Base-by-base conservation (phyloP, 345 rosid species). In the Ceriops tagal region DNA sequence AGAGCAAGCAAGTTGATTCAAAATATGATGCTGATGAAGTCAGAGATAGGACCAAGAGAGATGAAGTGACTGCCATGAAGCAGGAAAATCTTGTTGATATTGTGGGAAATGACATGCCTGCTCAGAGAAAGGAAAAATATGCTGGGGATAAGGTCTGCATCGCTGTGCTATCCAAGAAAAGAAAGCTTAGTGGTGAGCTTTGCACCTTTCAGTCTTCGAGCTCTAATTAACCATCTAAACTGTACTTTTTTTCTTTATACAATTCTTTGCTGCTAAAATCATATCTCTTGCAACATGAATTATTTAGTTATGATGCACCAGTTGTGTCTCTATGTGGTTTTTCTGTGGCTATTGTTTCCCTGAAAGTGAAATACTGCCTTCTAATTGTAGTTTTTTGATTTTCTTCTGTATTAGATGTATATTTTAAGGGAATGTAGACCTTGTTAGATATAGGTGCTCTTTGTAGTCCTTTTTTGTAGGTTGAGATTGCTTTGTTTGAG, bases 101-200 rank as follows among this genome's bases (percentile, higher is more conserved):
- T 75, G 77, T 74, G 26, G 87, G 89, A 61, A 85, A 81, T 63
- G 78, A 70, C 74, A 43, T 66, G 22, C 71, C 81, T 79, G 73
- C 58, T 19, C 83, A 79, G 53, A 79, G 79, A 60, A 80, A 78
- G 75, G 81, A 64, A 61, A 60, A 71, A 56, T 52, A 15, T 72
- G 79, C 53, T 71, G 92, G 83, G 68, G 79, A 65, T 62, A 77
- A 78, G 71, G 76, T 68, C 70, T 71, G 20, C 51, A 73, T 75
- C 5, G 58, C 72, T 73, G 69, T 74, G 53, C 78, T 83, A 78
- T 75, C 83, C 49, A 96, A 88, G 84, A 93, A 93, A 85, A 83
- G 96, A 78, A 95, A 92, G 82, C 80, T 84, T 73, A 83, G 59
- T 71, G 93, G 99, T 95, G 83, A 73, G 86, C 35, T 59, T 71